A percentile compares a stretch with the other conserved stretches of the same genome.
Evolutionary conservation across 108 stramenopile species (phyloP).

Genomic region (Pseudonitzschia multiseries): DNA sequence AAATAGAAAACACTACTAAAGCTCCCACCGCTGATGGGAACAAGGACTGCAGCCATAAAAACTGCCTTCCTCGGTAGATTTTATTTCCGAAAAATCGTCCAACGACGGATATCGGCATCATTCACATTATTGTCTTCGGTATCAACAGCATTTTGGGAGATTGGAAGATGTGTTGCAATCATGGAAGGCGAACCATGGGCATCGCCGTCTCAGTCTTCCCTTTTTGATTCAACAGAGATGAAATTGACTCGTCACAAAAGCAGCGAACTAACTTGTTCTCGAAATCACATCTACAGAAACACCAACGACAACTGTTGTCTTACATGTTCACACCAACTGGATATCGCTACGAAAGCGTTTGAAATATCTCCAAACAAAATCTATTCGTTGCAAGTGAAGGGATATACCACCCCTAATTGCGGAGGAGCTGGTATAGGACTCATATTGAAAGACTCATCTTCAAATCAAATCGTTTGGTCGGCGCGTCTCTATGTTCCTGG

Average conservation of each 20-base stretch:
- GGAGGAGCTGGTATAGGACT: slow-evolving; percentile 57
- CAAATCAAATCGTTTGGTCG: slow-evolving; percentile 51
- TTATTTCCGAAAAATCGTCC: background rate
- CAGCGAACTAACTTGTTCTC: background rate
- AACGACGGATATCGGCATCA: background rate
- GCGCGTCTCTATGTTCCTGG: slow-evolving; percentile 46
- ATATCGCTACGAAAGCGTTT: background rate
- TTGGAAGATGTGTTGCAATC: slow-evolving; percentile 10
- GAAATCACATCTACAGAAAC: background rate
- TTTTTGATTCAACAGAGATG: background rate
- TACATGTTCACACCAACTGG: background rate
- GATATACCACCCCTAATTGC: slow-evolving; percentile 49
- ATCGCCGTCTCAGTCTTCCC: background rate
- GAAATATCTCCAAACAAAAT: slow-evolving; percentile 2
- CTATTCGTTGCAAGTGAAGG: slow-evolving; percentile 53
- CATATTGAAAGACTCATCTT: slow-evolving; percentile 49
- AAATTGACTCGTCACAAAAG: background rate
- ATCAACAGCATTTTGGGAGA: slow-evolving; percentile 1
- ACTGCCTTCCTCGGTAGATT: background rate
- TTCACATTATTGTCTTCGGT: background rate
- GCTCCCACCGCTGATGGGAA: background rate
- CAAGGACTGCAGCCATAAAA: background rate
- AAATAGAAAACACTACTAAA: background rate
- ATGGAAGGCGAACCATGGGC: slow-evolving; percentile 14
- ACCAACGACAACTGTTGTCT: background rate